Evolutionary conservation across 108 stramenopile species (phyloP).

Genomic region (Fistulifera pelliculosa): DNA sequence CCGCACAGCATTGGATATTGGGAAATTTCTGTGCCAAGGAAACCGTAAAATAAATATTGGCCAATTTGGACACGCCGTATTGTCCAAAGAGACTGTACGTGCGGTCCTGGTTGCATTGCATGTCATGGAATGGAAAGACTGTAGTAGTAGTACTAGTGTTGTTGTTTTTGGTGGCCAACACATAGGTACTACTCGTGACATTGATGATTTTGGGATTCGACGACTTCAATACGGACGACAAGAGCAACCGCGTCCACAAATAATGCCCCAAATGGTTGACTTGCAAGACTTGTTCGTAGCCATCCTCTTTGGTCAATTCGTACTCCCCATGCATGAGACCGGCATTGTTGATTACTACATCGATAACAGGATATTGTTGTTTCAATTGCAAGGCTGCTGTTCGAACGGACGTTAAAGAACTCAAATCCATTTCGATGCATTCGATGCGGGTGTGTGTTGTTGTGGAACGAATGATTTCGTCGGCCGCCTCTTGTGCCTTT

Average conservation of each 20-base stretch:
- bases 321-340: slow-evolving; percentile 73
- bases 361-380: slow-evolving; percentile 14
- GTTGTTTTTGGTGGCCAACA: slow-evolving; percentile 5
- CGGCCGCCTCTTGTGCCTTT: slow-evolving; percentile 46
- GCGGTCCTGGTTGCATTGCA: slow-evolving; percentile 42
- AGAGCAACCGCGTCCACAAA: slow-evolving; percentile 52
- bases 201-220: slow-evolving; percentile 12
- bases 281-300: slow-evolving; percentile 72
- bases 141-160: too few species aligned
- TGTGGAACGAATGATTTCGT: slow-evolving; percentile 6
- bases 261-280: slow-evolving; percentile 87
- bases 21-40: slow-evolving; percentile 46
- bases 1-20: slow-evolving; percentile 24
- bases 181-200: slow-evolving; percentile 40
- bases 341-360: slow-evolving; percentile 81
- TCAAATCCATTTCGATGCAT: slow-evolving; percentile 46
- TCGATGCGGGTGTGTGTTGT: background rate
- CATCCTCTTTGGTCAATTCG: slow-evolving; percentile 34
- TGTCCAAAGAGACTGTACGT: slow-evolving; percentile 74
- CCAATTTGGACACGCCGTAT: slow-evolving; percentile 81
- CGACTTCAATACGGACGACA: slow-evolving; percentile 7
- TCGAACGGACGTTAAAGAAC: slow-evolving; percentile 38
- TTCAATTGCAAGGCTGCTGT: slow-evolving; percentile 25
- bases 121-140: slow-evolving; percentile 25
- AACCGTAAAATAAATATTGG: slow-evolving; percentile 74